phyloP scores from a whole-genome alignment of 2,329 filamentous ascomycete species.

The Colletotrichum sp. region DNA sequence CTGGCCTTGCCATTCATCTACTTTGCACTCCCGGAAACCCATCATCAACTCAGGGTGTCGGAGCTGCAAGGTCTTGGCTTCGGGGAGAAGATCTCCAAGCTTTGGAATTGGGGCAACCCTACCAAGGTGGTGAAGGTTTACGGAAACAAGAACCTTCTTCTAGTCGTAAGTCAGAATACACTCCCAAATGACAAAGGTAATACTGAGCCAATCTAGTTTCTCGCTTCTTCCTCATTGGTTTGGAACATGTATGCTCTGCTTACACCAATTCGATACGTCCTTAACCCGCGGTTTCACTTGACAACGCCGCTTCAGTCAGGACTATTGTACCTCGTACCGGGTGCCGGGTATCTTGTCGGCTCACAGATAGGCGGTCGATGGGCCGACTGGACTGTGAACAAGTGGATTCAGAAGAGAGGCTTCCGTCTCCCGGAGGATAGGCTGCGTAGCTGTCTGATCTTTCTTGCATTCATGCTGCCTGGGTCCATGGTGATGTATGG shows the following conservation, averaged over 20 bases:
- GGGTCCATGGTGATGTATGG: constrained; percentile 68
- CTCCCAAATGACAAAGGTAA: too few relatives aligned
- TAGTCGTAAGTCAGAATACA: constrained; percentile 37
- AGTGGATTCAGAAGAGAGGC: constrained; percentile 66
- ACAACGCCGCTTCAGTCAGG: constrained; percentile 70
- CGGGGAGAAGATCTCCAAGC: constrained; percentile 52
- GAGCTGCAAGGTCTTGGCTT: constrained; percentile 62
- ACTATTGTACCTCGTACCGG: constrained; percentile 77
- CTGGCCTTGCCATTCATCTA: constrained; percentile 66
- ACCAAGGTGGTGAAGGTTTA: constrained; percentile 67
- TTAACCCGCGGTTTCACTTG: constrained; percentile 76
- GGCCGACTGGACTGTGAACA: constrained; percentile 70
- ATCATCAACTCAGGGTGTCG: constrained; percentile 65
- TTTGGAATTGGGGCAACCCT: constrained; percentile 71
- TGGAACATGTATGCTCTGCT: constrained; percentile 73
- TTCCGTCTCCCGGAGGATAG: constrained; percentile 72
- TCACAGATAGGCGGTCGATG: constrained; percentile 76
- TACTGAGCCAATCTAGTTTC: constrained; percentile 10
- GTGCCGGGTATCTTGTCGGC: constrained; percentile 71
- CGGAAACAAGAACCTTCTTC: constrained; percentile 71
- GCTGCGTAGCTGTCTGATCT: constrained; percentile 62
- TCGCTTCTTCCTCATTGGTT: constrained; percentile 67
- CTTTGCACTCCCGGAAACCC: constrained; percentile 75
- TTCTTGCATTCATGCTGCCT: constrained; percentile 63
- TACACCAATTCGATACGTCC: constrained; percentile 73